Conservation (phyloP, 2,329 filamentous ascomycete genomes). For the Diaporthe australafricana region DNA sequence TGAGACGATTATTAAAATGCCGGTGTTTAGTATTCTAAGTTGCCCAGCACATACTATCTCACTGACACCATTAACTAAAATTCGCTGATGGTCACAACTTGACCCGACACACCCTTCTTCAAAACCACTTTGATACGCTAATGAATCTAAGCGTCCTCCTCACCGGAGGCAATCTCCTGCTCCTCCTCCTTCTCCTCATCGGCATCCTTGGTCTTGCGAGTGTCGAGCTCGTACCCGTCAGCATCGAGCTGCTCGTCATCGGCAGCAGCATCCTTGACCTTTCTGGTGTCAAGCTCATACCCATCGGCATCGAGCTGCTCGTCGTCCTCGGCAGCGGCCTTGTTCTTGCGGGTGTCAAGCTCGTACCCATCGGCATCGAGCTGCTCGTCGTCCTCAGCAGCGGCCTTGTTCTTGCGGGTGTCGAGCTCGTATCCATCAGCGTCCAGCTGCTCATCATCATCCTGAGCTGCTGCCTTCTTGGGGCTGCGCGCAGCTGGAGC, state of each 20-base stretch:
- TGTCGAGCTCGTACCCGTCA: slow-evolving; percentile 8
- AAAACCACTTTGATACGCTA: background rate
- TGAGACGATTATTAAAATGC: no score
- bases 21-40: background rate
- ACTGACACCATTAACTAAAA: background rate
- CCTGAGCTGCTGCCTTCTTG: slow-evolving; percentile 14
- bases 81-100: background rate
- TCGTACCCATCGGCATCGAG: background rate
- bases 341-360: slow-evolving; percentile 23
- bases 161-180: slow-evolving; percentile 17
- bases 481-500: background rate
- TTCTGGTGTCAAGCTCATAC: slow-evolving; percentile 13
- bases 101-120: background rate
- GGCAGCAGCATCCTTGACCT: background rate
- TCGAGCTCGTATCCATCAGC: background rate
- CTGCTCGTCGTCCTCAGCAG: background rate
- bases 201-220: slow-evolving; percentile 14
- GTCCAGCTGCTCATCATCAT: background rate
- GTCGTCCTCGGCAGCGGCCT: background rate
- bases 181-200: slow-evolving; percentile 27
- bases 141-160: slow-evolving; percentile 10
- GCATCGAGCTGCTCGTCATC: slow-evolving; percentile 7
- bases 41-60: background rate
- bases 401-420: background rate
- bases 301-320: slow-evolving; percentile 13